Base-by-base conservation (phyloP, 495 filamentous ascomycete genomes). In the Umbilicaria muhlenbergii region DNA sequence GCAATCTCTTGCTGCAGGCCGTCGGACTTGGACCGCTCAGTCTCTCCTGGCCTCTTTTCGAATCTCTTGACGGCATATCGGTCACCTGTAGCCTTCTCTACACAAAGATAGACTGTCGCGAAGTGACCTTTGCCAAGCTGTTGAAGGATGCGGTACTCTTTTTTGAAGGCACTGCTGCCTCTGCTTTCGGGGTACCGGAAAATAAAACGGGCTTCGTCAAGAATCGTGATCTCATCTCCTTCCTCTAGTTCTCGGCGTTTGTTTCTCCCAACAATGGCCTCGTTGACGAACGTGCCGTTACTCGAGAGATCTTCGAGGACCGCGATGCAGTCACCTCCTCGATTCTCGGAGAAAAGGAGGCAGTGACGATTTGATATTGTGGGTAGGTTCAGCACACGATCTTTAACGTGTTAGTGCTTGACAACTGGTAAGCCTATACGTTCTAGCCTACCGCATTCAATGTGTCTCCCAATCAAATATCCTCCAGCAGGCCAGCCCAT, bases 361-460 rank as follows among this genome's bases (percentile, higher is more conserved):
- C 84, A 93, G 62, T 99, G 91, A 0, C 91, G 75, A 55, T 99
- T 99, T 13, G 92, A 96, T n/a, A 96, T 80, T 5, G 86, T 82
- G 1, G 78, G 77, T 36, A 81, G 75, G 37, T 86, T 71, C 38
- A 96, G 67, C 13, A 82, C 64, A 34, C 89, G 67, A 61, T 98
- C 88, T 93, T 51, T 16, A 11, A 33, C 45, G 38, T n/a, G 46
- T 58, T 39, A 62, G 51, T 44, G 38, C 47, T 34, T 19, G 17
- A n/a, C 19, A 3, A 5, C 10, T 14, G 19, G n/a, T 11, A 2
- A 13, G 10, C n/a, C 24, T n/a, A 1, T 34, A 16, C 18, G 33
- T 16, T 5, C 32, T 34, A 40, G 58, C 82, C 53, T 74, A 93
- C 86, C 87, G 54, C 92, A 95, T 60, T 99, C 92, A 2, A 81